Evolutionary conservation across 2,329 filamentous ascomycete genomes (phyloP), one percentile per base, ranked within the genome.

Genomic region (Chaetomium sp.): DNA sequence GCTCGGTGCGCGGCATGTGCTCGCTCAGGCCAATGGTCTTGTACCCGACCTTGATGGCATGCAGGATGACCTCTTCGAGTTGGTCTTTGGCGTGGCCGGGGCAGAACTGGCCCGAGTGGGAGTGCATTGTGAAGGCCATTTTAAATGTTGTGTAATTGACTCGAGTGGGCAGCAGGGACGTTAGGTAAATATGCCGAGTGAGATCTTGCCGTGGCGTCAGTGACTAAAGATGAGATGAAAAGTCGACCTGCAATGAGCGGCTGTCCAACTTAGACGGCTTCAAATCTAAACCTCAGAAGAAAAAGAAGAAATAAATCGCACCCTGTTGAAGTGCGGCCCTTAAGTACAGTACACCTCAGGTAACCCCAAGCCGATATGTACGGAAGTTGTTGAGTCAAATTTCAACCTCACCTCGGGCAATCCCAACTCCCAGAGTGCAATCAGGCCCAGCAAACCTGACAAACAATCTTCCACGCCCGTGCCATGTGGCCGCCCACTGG

Each of bases 41-140:
- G 80, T 95, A 94, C 44, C 87, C 86, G 59, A 87, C 79, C 48
- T 78, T 72, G 63, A 97, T 89, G 61, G 92, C 92, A 10, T 85
- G 81, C 67, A 85, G 81, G 64, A 97, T 77, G 49, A 97, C 82
- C 62, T 90, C 85, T 70, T 97, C 92, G 8, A 99, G 81, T 19
- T 84, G 80, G 69, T 95, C 84, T 68, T 87, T 84, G 50, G 94
- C 94, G 75, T 99, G 94, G 64, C 87, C 84, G 8, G 86, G 86
- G 75, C 94, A 99, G 76, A 99, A 99, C 70, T 99, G 89, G 61
- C 94, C 94, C 40, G 94, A 97, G 74, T 99, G 94, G 68, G 90
- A 95, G 73, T 99, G 94, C 77, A 97, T 95, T 4, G 94, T 95
- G 75, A 95, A 96, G 1, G 92, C 91, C 94, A 97, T 97, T 27